Conservation (phyloP, 2,329 filamentous ascomycete species). For the Seiridium unicorne region DNA sequence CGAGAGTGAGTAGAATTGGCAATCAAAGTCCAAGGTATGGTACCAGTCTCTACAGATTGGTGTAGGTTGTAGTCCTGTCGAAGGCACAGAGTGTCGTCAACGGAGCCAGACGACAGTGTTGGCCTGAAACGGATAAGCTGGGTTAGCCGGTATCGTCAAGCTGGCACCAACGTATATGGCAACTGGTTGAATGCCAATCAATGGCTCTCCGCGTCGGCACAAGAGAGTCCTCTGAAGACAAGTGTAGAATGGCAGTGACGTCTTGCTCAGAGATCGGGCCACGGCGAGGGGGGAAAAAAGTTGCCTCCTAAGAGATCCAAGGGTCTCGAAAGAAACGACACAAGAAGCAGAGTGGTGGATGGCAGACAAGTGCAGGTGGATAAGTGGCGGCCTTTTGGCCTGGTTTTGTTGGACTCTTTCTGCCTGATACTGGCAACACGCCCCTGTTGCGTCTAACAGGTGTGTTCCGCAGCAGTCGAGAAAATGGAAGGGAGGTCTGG, state of each 20-base stretch:
- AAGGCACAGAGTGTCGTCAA: background rate
- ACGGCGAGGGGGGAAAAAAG: constrained; percentile 1
- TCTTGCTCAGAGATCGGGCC: background rate
- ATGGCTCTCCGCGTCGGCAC: background rate
- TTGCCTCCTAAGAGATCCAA: constrained; percentile 11
- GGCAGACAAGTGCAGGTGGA: constrained; percentile 1
- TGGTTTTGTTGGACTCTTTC: constrained; percentile 9
- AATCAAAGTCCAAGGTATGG: background rate
- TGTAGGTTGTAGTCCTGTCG: background rate
- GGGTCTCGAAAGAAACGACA: constrained; percentile 1
- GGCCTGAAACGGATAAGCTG: background rate
- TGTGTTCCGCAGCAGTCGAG: background rate
- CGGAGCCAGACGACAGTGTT: background rate
- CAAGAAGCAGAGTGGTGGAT: constrained; percentile 5
- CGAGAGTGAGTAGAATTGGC: background rate
- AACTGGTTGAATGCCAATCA: background rate
- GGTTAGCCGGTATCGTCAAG: background rate
- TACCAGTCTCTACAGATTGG: background rate
- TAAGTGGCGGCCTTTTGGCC: constrained; percentile 11
- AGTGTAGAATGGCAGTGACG: background rate
- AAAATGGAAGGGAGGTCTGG: background rate
- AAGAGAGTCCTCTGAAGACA: background rate
- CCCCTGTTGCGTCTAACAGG: constrained; percentile 7
- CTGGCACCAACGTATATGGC: background rate
- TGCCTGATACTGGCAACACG: constrained; percentile 9